phyloP scores from a whole-genome alignment of 352 stramenopile species.

The Vaucheria bursata region DNA sequence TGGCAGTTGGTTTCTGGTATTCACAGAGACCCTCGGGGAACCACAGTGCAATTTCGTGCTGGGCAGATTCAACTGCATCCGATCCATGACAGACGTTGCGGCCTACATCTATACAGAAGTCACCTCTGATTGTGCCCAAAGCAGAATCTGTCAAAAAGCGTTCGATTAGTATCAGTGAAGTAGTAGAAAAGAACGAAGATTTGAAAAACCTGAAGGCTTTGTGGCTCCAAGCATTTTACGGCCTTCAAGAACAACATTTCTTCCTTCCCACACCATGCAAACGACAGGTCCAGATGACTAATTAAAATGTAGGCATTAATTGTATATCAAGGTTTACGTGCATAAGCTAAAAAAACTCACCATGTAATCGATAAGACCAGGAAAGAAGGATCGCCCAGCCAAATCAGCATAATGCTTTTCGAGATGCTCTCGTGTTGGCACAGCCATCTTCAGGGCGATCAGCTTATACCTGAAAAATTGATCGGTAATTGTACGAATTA shows the following conservation, averaged over 20 bases:
- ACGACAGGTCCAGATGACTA: slow-evolving; percentile 61
- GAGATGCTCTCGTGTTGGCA: slow-evolving; percentile 56
- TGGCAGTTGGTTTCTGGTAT: slow-evolving; percentile 29
- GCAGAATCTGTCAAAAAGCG: slow-evolving; percentile 84
- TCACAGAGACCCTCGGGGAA: slow-evolving; percentile 27
- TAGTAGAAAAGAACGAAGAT: slow-evolving; percentile 78
- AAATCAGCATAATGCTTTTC: slow-evolving; percentile 76
- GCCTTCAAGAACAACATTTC: slow-evolving; percentile 79
- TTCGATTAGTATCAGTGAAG: slow-evolving; percentile 91
- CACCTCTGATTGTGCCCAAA: slow-evolving; percentile 90
- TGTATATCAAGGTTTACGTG: background rate
- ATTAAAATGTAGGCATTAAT: background rate
- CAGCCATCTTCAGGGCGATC: slow-evolving; percentile 28
- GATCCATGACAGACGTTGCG: slow-evolving; percentile 92
- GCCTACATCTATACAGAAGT: slow-evolving; percentile 74
- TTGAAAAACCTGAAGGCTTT: slow-evolving; percentile 64
- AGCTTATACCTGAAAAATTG: slow-evolving; percentile 8
- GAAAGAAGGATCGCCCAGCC: slow-evolving; percentile 73
- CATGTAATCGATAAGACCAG: slow-evolving; percentile 91
- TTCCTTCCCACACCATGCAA: slow-evolving; percentile 87
- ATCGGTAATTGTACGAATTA: background rate
- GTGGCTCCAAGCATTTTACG: slow-evolving; percentile 94
- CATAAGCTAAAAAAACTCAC: slow-evolving; percentile 50
- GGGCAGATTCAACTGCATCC: slow-evolving; percentile 91
- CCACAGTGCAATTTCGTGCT: slow-evolving; percentile 90